These are phyloP conservation scores for Suhomyces panamericanus DNA, from an alignment of 1,139 yeast genomes.

Conservation along the genomic window DNA sequence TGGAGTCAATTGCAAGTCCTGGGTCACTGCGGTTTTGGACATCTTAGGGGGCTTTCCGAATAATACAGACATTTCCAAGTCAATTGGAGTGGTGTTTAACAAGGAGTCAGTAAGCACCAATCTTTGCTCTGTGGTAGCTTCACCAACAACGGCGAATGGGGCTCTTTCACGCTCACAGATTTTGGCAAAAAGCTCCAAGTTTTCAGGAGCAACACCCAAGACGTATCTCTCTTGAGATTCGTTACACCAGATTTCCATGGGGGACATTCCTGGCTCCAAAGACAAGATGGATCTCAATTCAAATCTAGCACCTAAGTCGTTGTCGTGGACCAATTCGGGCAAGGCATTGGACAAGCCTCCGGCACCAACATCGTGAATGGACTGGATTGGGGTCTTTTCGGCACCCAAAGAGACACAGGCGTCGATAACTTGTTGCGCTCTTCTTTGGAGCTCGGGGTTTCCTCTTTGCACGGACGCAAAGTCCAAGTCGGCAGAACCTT, in stretches of 20 bases:
- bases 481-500: conserved; percentile 92
- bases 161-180: conserved; percentile 96
- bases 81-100: conserved; percentile 81
- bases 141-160: conserved; percentile 93
- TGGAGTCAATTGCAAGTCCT: conserved; percentile 58
- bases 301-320: conserved; percentile 89
- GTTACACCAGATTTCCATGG: conserved; percentile 99
- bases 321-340: conserved; percentile 97
- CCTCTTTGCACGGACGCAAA: conserved; percentile 99
- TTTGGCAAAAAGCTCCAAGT: conserved; percentile 66
- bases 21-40: conserved; percentile 75
- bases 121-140: conserved; percentile 84
- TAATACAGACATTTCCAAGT: conserved; percentile 92
- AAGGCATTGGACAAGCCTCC: conserved; percentile 98
- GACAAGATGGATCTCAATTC: conserved; percentile 90
- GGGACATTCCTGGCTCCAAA: conserved; percentile 97
- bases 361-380: conserved; percentile 99
- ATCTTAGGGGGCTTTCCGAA: conserved; percentile 97
- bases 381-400: conserved; percentile 78
- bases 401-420: conserved; percentile 84
- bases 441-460: conserved; percentile 98
- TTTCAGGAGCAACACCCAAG: conserved; percentile 83
- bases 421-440: conserved; percentile 98
- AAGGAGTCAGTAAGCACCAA: conserved; percentile 78
- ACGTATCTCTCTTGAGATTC: conserved; percentile 99